Evolutionary conservation across 208 protist genomes (phyloP).

Genomic region (Endotrypanum monterogeii): DNA sequence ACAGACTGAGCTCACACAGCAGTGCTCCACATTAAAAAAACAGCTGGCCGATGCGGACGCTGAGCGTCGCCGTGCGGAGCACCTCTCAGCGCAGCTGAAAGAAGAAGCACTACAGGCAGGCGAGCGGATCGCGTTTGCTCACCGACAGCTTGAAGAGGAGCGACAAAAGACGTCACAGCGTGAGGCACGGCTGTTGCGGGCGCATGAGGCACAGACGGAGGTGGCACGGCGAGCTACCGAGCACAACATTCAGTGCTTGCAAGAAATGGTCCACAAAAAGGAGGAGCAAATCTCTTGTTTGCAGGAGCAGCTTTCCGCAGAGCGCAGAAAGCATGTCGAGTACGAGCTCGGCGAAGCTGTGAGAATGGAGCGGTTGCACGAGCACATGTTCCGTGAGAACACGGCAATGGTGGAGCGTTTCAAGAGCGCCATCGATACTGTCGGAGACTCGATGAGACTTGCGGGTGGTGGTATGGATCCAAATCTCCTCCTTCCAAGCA

Average conservation of each 20-base stretch:
- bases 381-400: slow-evolving; percentile 85
- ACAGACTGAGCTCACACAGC: slow-evolving; percentile 55
- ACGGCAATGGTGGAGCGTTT: slow-evolving; percentile 83
- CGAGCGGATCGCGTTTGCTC: slow-evolving; percentile 43
- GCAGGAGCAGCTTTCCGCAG: slow-evolving; percentile 73
- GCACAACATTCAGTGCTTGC: slow-evolving; percentile 76
- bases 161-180: slow-evolving; percentile 54
- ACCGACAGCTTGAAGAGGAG: slow-evolving; percentile 72
- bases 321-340: slow-evolving; percentile 73
- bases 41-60: slow-evolving; percentile 37
- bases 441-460: slow-evolving; percentile 37
- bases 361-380: slow-evolving; percentile 84
- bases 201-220: slow-evolving; percentile 75
- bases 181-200: slow-evolving; percentile 53
- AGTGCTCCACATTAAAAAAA: slow-evolving; percentile 57
- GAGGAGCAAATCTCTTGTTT: slow-evolving; percentile 65
- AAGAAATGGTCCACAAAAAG: slow-evolving; percentile 80
- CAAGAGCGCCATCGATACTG: slow-evolving; percentile 67
- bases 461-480: slow-evolving; percentile 5
- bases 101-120: slow-evolving; percentile 51
- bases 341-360: slow-evolving; percentile 75
- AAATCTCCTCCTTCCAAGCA: slow-evolving; percentile 12
- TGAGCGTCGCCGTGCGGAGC: slow-evolving; percentile 33
- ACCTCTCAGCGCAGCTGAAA: slow-evolving; percentile 37
- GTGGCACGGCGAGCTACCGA: slow-evolving; percentile 78